phyloP scores from a whole-genome alignment of 805 yeast genomes.

The Cyberlindnera maritima region DNA sequence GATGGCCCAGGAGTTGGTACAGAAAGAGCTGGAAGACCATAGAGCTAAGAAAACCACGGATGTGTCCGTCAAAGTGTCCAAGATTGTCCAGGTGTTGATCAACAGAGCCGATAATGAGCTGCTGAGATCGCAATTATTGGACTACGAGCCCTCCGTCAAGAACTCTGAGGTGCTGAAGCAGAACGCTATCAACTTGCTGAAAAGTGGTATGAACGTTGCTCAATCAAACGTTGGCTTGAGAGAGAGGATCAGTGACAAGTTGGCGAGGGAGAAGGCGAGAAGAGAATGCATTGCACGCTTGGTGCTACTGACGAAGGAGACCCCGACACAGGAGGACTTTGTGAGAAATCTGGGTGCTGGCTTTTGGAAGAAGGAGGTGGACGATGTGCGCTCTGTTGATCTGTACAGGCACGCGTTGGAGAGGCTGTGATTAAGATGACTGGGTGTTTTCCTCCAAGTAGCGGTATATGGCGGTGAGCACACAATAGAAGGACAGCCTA shows the following conservation, averaged over 20 bases:
- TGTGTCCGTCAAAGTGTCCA: conserved; percentile 21
- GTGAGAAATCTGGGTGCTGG: conserved; percentile 21
- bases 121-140: conserved; percentile 10
- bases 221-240: conserved; percentile 27
- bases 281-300: conserved; percentile 26
- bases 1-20: conserved; percentile 19
- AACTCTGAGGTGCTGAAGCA: conserved; percentile 14
- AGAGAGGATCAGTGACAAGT: conserved; percentile 20
- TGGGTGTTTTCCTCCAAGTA: background rate
- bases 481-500: no score
- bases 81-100: conserved; percentile 23
- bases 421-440: background rate
- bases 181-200: conserved; percentile 23
- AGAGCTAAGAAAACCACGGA: conserved; percentile 11
- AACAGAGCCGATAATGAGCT: conserved; percentile 28
- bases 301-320: conserved; percentile 19
- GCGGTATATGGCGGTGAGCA: no score
- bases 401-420: background rate
- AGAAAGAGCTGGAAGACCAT: conserved; percentile 14
- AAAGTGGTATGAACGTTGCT: conserved; percentile 21
- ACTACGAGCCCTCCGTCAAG: conserved; percentile 12
- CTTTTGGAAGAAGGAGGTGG: conserved; percentile 18
- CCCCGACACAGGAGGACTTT: conserved; percentile 17
- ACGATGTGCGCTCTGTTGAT: conserved; percentile 12
- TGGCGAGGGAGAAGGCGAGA: conserved; percentile 20